phyloP scores from a whole-genome alignment of 306 rosid species.

The Acacia crassicarpa region DNA sequence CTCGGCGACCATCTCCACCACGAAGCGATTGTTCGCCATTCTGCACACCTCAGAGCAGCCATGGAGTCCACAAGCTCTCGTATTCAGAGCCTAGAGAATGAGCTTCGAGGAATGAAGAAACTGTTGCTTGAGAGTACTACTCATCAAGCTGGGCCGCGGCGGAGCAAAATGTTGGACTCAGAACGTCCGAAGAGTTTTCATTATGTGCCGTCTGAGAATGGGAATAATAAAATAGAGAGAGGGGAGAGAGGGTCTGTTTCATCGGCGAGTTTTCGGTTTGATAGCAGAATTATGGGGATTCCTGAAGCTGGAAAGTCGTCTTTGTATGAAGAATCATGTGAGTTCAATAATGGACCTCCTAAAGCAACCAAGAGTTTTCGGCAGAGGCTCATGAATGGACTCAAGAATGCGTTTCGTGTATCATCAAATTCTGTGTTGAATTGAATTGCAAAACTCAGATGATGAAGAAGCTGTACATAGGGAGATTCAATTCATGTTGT shows the following conservation, averaged over 20 bases:
- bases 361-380: constrained; percentile 38
- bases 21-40: constrained; percentile 52
- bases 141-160: constrained; percentile 17
- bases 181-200: constrained; percentile 71
- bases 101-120: constrained; percentile 61
- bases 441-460: not conserved
- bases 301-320: not conserved
- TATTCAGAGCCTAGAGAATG: constrained; percentile 62
- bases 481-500: not conserved
- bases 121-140: constrained; percentile 28
- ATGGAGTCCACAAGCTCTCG: constrained; percentile 69
- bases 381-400: constrained; percentile 47
- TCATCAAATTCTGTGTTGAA: constrained; percentile 29
- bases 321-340: constrained; percentile 8
- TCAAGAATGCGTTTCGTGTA: constrained; percentile 59
- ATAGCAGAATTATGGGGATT: not conserved
- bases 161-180: constrained; percentile 22
- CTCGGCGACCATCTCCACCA: constrained; percentile 61
- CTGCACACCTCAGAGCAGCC: constrained; percentile 53
- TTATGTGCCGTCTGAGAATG: constrained; percentile 14
- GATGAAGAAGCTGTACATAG: constrained; percentile 1
- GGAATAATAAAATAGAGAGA: constrained; percentile 36
- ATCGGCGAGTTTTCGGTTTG: constrained; percentile 45
- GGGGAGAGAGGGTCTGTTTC: constrained; percentile 60
- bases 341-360: constrained; percentile 16